Conservation (phyloP, 106 monocot species). For the Dioscorea zingiberensis region DNA sequence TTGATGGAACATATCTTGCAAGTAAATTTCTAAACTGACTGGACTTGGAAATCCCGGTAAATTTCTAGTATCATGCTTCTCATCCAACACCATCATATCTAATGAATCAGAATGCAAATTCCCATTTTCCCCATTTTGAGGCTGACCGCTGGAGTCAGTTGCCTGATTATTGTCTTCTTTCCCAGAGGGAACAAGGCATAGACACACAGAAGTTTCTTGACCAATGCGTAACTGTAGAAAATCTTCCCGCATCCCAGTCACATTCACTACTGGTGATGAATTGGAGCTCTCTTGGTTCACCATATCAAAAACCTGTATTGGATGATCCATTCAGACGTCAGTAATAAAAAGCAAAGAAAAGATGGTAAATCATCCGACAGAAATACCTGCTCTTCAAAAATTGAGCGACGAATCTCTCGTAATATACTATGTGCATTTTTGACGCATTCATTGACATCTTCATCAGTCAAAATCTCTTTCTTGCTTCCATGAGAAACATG, state of each 20-base stretch:
- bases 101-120: conserved; percentile 14
- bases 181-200: conserved; percentile 35
- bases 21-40: conserved; percentile 61
- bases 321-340: neutral
- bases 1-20: conserved; percentile 66
- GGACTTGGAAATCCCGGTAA: conserved; percentile 39
- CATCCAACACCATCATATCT: conserved; percentile 24
- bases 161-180: conserved; percentile 24
- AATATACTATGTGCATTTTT: conserved; percentile 67
- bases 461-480: conserved; percentile 39
- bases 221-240: conserved; percentile 70
- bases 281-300: conserved; percentile 63
- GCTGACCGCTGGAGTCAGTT: conserved; percentile 7
- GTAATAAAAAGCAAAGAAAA: neutral
- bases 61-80: conserved; percentile 21
- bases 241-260: conserved; percentile 77
- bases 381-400: conserved; percentile 86
- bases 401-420: conserved; percentile 73
- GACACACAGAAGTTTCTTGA: conserved; percentile 62
- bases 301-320: conserved; percentile 74
- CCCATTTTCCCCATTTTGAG: conserved; percentile 17
- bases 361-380: neutral
- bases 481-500: conserved; percentile 15
- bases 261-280: conserved; percentile 55
- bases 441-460: conserved; percentile 55